Percentiles rank a stretch among this genome's conserved stretches.
These are phyloP conservation scores for Mangifera indica DNA, from an alignment of 345 rosid genomes.

Conservation along the genomic window DNA sequence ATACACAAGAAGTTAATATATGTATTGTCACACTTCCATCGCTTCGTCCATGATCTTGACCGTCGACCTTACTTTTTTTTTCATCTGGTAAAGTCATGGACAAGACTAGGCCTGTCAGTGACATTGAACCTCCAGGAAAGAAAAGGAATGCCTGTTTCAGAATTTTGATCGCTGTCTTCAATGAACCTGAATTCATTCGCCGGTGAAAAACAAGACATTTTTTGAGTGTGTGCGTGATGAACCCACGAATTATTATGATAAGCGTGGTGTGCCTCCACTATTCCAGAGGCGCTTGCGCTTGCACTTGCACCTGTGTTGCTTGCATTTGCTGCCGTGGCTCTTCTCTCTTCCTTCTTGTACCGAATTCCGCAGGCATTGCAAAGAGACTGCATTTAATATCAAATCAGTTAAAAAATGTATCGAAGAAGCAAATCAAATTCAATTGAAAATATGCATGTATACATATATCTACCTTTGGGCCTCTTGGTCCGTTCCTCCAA, in stretches of 20 bases:
- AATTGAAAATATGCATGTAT: not conserved
- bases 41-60: conserved; percentile 35
- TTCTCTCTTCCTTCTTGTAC: conserved; percentile 86
- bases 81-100: conserved; percentile 81
- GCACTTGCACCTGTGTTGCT: conserved; percentile 24
- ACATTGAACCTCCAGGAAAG: conserved; percentile 91
- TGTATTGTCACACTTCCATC: not conserved
- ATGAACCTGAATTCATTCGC: conserved; percentile 63
- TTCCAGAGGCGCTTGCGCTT: conserved; percentile 29
- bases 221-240: conserved; percentile 39
- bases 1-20: conserved; percentile 17
- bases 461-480: conserved; percentile 51
- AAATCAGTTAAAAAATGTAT: no score
- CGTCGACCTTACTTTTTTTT: conserved; percentile 19
- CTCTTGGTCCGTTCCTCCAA: conserved; percentile 82
- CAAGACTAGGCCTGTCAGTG: conserved; percentile 81
- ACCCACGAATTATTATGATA: conserved; percentile 51
- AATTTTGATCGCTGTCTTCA: conserved; percentile 50
- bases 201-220: conserved; percentile 53
- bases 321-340: conserved; percentile 63
- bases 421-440: not conserved
- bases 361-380: conserved; percentile 96
- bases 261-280: conserved; percentile 38
- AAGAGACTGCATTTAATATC: conserved; percentile 49
- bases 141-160: conserved; percentile 61